Base-by-base conservation (phyloP, 768 basidiomycete genomes). In the Nevesoporus exiguus region DNA sequence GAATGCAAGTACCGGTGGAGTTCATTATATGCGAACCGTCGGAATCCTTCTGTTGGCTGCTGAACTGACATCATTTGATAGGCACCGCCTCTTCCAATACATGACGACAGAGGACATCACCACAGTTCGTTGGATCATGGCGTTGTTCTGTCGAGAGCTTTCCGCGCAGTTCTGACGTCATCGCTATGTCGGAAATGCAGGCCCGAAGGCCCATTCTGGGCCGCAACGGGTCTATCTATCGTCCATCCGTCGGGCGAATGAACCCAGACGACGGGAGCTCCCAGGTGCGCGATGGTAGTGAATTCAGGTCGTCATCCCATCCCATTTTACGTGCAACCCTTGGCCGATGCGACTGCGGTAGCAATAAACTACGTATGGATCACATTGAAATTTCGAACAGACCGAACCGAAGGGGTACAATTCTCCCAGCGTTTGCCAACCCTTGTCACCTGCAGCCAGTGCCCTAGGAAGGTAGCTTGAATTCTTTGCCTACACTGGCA, bases 121-220 rank as follows among this genome's bases (percentile, higher is more conserved):
- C 24, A 22, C 30, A 40, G 44, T 54, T 49, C 51, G n/a, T 49
- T 27, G 39, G 37, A 57, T 55, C 47, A 14, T 54, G 37, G 42
- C 36, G 19, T 33, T 58, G 54, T 53, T 58, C 48, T 47, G 51
- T 54, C 47, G 19, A 54, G 55, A 39, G 60, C 54, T 53, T 55
- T 65, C 55, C 37, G 36, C 63, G 57, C 61, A 60, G 60, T 27
- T n/a, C 53, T 67, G 65, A 66, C 65, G 65, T 66, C 66, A 66
- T n/a, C 48, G 47, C 49, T 21, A 51, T 59, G 47, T 54, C 31
- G 19, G 29, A 42, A 43, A 21, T 27, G 9, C n/a, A 40, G 19
- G 49, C 29, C 49, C 37, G 31, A 43, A 45, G 17, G 22, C 29
- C 9, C 36, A n/a, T 29, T 34, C 31, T 46, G 36, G 3, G 30